Percentiles rank a stretch among this genome's conserved stretches.
Evolutionary conservation across 768 basidiomycete genomes (phyloP).

Genomic region (Calvatia gigantea): DNA sequence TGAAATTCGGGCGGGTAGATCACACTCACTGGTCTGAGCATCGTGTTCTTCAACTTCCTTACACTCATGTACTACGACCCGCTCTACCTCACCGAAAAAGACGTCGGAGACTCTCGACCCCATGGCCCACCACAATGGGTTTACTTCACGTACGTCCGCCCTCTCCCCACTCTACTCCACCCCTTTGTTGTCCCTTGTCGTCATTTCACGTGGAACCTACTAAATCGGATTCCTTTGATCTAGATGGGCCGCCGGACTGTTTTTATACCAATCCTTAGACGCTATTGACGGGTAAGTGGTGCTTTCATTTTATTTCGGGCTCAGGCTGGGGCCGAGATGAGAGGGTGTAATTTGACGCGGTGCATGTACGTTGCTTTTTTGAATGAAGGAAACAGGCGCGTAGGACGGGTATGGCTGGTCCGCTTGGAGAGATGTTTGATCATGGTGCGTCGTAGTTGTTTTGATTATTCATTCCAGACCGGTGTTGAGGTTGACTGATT

Average conservation of each 20-base stretch:
- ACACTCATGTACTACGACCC: constrained; percentile 87
- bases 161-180: too few relatives aligned
- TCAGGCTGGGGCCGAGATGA: background rate
- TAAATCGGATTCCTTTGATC: constrained; percentile 1
- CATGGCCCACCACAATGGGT: constrained; percentile 76
- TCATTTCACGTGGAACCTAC: background rate
- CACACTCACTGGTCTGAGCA: constrained; percentile 77
- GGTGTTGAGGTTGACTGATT: too few relatives aligned
- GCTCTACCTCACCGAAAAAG: constrained; percentile 63
- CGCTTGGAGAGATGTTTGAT: constrained; percentile 97
- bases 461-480: too few relatives aligned
- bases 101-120: constrained; percentile 33
- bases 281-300: constrained; percentile 78
- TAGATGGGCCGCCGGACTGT: constrained; percentile 87
- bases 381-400: constrained; percentile 91
- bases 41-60: constrained; percentile 81
- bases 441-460: constrained; percentile 56
- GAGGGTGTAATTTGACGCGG: too few relatives aligned
- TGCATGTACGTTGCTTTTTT: too few relatives aligned
- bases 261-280: constrained; percentile 88
- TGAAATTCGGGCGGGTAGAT: constrained; percentile 50
- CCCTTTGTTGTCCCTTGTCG: background rate
- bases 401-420: constrained; percentile 95
- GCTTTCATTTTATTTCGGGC: constrained; percentile 11
- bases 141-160: constrained; percentile 83